A percentile compares a stretch with the other conserved stretches of the same genome.
Evolutionary conservation across 441 rosid genomes (phyloP).

Genomic region (Capsella rubella): DNA sequence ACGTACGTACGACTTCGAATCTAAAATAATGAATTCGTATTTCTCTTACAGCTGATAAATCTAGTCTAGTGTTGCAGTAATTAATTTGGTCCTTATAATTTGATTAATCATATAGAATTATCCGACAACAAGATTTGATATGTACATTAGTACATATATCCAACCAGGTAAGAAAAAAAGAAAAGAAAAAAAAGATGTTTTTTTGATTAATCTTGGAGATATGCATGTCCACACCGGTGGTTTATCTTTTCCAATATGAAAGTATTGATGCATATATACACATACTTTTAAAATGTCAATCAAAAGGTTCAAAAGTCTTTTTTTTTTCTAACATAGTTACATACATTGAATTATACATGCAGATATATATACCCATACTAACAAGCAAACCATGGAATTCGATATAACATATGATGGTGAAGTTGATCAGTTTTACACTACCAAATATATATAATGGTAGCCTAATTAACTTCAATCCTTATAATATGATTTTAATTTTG

Average conservation of each 20-base stretch:
- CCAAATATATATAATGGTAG: background rate
- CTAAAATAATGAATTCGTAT: background rate
- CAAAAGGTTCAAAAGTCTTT: too few relatives aligned
- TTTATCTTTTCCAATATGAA: conserved; percentile 8
- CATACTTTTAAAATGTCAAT: too few relatives aligned
- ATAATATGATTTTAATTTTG: conserved; percentile 6
- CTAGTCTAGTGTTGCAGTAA: background rate
- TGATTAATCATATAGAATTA: background rate
- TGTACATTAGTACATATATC: too few relatives aligned
- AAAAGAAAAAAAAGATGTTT: background rate
- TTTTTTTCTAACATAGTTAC: background rate
- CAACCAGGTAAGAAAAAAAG: too few relatives aligned
- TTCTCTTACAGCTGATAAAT: background rate
- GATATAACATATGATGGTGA: background rate
- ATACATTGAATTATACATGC: background rate
- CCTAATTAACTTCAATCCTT: conserved; percentile 13
- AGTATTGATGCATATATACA: background rate
- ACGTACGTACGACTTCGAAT: too few relatives aligned
- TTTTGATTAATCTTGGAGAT: conserved; percentile 27
- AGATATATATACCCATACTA: background rate
- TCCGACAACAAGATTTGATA: conserved; percentile 26
- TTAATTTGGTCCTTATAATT: background rate
- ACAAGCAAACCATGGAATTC: background rate
- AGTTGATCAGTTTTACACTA: conserved; percentile 3
- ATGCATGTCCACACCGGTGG: conserved; percentile 9